Evolutionary conservation across 2,329 filamentous ascomycete species (phyloP), one percentile per base, ranked within the genome.

Genomic region (Lasiodiplodia theobromae): DNA sequence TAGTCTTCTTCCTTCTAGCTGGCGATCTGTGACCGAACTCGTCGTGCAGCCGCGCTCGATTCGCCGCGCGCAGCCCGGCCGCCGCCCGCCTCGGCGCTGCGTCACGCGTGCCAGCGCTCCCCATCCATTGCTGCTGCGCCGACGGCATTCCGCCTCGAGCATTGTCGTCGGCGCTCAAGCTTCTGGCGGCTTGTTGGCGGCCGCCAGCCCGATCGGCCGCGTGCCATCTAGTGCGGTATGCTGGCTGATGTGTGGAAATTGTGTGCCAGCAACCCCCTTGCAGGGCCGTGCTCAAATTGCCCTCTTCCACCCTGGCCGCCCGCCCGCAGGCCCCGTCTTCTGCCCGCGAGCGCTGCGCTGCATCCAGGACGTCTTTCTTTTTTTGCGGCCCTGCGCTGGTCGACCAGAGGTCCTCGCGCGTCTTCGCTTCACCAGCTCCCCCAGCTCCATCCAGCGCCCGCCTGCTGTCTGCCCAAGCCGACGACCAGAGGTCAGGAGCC

Each of bases 171-270:
- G 58, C 44, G 47, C 60, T 64, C 60, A 64, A 64, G 60, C 60
- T 64, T 63, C 60, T 28, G 40, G 40, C 47, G 57, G 57, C 25
- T 44, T 31, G 60, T 31, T 21, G 58, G 58, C 58, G 58, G 40
- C 58, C 49, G 58, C 40, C 40, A 63, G 60, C 47, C 60, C 31
- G 60, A 64, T 64, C 60, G 60, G 60, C 60, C 60, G 60, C 60
- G 60, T 64, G 60, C 60, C 60, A 64, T 47, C 47, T 64, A 64
- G 60, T 49, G 60, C 40, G 60, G 60, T 52, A 64, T 64, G 60
- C 60, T 64, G 60, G 37, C 52, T 64, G 47, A 52, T 64, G 60
- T 64, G 60, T 64, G 60, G 60, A 64, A 64, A 64, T 64, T 64
- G 58, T 63, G 58, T 52, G 60, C 47, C 60, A 64, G 60, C 28